Conservation (phyloP, 768 basidiomycete species). For the Crassisporium funariophilum region DNA sequence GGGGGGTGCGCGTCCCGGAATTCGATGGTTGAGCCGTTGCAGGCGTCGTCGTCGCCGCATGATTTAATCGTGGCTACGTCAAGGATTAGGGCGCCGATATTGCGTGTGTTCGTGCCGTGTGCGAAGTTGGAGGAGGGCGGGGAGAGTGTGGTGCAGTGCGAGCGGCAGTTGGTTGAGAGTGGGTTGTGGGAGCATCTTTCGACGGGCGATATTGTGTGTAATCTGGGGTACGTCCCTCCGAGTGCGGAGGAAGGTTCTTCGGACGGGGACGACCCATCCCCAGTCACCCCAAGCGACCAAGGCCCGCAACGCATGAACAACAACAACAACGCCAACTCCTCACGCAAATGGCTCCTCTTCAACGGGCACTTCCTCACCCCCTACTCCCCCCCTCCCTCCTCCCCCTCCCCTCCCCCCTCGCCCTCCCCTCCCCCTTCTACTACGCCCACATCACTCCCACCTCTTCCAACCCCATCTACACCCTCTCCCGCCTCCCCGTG, state of each 20-base stretch:
- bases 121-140: conserved; percentile 46
- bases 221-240: conserved; percentile 74
- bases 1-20: conserved; percentile 4
- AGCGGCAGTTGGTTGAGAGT: conserved; percentile 65
- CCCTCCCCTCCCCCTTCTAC: conserved; percentile 76
- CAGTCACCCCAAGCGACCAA: conserved; percentile 5
- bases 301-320: conserved; percentile 2
- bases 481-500: conserved; percentile 37
- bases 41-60: conserved; percentile 46
- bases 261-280: conserved; percentile 18
- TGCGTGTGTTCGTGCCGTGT: conserved; percentile 78
- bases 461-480: conserved; percentile 38
- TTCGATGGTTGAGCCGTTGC: conserved; percentile 6
- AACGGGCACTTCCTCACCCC: conserved; percentile 64
- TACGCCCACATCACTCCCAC: conserved; percentile 64
- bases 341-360: conserved; percentile 69
- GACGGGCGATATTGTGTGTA: conserved; percentile 76
- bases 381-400: conserved; percentile 58
- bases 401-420: conserved; percentile 57
- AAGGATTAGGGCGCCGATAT: conserved; percentile 67
- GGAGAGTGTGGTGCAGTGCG: conserved; percentile 55
- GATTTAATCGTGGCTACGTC: conserved; percentile 63
- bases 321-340: conserved; percentile 2
- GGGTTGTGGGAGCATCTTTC: conserved; percentile 79
- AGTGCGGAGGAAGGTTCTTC: conserved; percentile 31